Evolutionary conservation across 2,329 filamentous ascomycete genomes (phyloP).

Genomic region (Ustulina deusta): DNA sequence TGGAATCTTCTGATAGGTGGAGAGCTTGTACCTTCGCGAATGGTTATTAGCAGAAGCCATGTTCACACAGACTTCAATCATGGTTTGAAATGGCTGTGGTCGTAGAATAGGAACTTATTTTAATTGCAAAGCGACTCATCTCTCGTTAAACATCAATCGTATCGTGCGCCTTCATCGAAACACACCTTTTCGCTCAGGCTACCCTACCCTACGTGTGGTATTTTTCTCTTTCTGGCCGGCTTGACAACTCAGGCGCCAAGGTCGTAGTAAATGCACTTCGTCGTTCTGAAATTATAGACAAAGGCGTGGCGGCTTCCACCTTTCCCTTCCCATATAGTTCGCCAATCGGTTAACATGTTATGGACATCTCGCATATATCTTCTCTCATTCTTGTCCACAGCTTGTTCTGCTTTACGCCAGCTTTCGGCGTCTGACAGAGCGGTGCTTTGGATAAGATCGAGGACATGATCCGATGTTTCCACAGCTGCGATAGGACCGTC

Average conservation of each 20-base stretch:
- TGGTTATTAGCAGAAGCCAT: background rate
- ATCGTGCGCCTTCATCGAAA: slow-evolving; percentile 11
- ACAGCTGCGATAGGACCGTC: slow-evolving; percentile 87
- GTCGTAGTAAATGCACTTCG: slow-evolving; percentile 87
- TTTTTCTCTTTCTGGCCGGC: background rate
- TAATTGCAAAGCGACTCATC: slow-evolving; percentile 20
- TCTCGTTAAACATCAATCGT: slow-evolving; percentile 35
- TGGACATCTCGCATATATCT: slow-evolving; percentile 87
- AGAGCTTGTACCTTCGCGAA: background rate
- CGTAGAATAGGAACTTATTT: slow-evolving; percentile 6
- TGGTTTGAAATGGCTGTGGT: background rate
- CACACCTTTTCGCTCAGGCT: background rate
- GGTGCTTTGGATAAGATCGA: slow-evolving; percentile 81
- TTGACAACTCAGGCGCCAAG: slow-evolving; percentile 55
- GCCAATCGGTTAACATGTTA: slow-evolving; percentile 76
- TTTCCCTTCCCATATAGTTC: slow-evolving; percentile 65
- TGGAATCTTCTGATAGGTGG: background rate
- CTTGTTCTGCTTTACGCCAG: slow-evolving; percentile 85
- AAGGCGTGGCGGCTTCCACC: slow-evolving; percentile 78
- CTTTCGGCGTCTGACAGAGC: slow-evolving; percentile 82
- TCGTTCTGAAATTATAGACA: slow-evolving; percentile 91
- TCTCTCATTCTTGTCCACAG: slow-evolving; percentile 79
- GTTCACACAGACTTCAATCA: background rate
- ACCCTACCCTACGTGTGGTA: slow-evolving; percentile 12
- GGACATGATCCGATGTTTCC: slow-evolving; percentile 85